phyloP scores from a whole-genome alignment of 164 flowering plant genomes.

The Akebia trifoliata region DNA sequence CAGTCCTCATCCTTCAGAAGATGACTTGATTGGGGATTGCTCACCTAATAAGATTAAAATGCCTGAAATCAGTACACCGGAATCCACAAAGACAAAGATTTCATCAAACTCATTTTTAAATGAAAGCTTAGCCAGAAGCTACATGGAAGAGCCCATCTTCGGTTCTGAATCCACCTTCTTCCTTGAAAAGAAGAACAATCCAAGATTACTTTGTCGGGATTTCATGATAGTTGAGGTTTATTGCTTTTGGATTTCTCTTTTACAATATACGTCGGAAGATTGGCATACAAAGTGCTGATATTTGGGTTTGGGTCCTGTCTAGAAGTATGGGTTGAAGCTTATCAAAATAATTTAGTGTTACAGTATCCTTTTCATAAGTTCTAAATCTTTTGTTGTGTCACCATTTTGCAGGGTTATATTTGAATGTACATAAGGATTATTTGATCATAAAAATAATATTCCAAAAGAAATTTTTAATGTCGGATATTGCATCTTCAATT shows the following conservation, averaged over 20 bases:
- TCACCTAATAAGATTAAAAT: conserved; percentile 18
- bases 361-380: no score
- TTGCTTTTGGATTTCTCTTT: not conserved
- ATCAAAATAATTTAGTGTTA: no score
- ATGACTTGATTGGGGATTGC: conserved; percentile 1
- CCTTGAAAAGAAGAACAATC: conserved; percentile 34
- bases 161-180: conserved; percentile 64
- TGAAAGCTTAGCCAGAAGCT: conserved; percentile 25
- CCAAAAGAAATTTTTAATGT: no score
- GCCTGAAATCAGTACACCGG: conserved; percentile 53
- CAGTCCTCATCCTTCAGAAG: conserved; percentile 16
- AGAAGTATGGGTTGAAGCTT: no score
- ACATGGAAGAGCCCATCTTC: conserved; percentile 30
- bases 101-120: conserved; percentile 13
- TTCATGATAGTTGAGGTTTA: conserved; percentile 19
- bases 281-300: not conserved
- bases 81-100: conserved; percentile 31
- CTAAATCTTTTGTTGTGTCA: no score
- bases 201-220: conserved; percentile 24
- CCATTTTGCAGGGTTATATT: not conserved
- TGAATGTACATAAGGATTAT: conserved; percentile 1
- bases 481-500: no score
- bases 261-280: not conserved
- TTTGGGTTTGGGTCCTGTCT: no score
- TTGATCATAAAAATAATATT: not conserved